A percentile compares a stretch with the other conserved stretches of the same genome.
phyloP scores from a whole-genome alignment of 768 basidiomycete species.

The Kwoniella pini region DNA sequence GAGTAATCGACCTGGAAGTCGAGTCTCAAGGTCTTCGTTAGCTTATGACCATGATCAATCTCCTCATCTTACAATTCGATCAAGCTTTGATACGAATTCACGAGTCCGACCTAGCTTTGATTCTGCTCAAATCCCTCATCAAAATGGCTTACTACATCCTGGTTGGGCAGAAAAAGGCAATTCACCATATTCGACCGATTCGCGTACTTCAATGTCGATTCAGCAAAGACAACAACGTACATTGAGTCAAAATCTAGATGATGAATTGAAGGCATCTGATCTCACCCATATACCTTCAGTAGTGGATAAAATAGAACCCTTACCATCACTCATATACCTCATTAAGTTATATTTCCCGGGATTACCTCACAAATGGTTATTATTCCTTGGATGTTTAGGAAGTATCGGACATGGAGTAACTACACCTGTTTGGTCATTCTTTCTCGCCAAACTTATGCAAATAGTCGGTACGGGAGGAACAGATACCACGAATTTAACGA shows the following conservation, averaged over 20 bases:
- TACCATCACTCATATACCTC: conserved; percentile 32
- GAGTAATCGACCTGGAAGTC: conserved; percentile 11
- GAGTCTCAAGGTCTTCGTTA: conserved; percentile 1
- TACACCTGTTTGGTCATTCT: conserved; percentile 89
- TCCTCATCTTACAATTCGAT: not conserved
- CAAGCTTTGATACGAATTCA: not conserved
- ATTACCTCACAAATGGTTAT: conserved; percentile 70
- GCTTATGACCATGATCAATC: conserved; percentile 3
- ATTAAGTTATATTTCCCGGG: conserved; percentile 62
- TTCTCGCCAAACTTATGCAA: conserved; percentile 73
- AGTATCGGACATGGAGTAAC: conserved; percentile 75
- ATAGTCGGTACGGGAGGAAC: conserved; percentile 56
- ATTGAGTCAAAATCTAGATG: conserved; percentile 28
- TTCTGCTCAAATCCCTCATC: not conserved
- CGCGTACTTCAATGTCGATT: not conserved
- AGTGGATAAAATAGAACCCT: not conserved
- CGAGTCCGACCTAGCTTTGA: conserved; percentile 9
- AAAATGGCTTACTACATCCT: conserved; percentile 3
- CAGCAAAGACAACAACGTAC: conserved; percentile 17
- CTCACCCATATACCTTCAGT: not conserved
- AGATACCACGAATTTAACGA: conserved; percentile 34
- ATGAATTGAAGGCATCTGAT: conserved; percentile 29
- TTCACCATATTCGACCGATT: not conserved
- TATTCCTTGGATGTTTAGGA: conserved; percentile 69
- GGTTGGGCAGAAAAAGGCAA: conserved; percentile 7